These are phyloP conservation scores for Saturnispora sanitii DNA, from an alignment of 805 yeast genomes.

Conservation along the genomic window DNA sequence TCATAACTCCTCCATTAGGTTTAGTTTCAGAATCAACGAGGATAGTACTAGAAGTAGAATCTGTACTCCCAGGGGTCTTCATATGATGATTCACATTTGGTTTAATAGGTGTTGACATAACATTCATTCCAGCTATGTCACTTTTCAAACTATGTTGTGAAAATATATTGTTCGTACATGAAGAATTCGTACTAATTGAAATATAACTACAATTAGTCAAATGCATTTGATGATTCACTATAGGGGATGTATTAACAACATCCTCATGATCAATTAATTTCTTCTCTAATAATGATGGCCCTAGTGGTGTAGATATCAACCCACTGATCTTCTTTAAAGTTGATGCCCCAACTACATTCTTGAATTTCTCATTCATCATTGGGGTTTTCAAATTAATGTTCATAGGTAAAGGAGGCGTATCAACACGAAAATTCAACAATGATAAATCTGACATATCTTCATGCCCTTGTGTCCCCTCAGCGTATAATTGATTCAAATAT, in stretches of 20 bases:
- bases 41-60: slow-evolving; percentile 29
- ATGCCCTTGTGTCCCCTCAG: slow-evolving; percentile 1
- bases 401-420: slow-evolving; percentile 3
- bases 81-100: not conserved
- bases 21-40: slow-evolving; percentile 23
- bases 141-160: slow-evolving; percentile 3
- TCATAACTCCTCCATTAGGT: slow-evolving; percentile 14
- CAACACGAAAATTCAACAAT: slow-evolving; percentile 2
- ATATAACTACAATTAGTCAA: slow-evolving; percentile 2
- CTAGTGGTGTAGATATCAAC: slow-evolving; percentile 4
- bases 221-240: slow-evolving; percentile 6
- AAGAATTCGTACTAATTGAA: not conserved
- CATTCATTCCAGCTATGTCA: no score
- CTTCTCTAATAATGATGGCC: not conserved
- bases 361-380: not conserved
- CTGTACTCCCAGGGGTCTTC: slow-evolving; percentile 9
- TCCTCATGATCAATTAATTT: not conserved
- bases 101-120: slow-evolving; percentile 1
- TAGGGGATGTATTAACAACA: slow-evolving; percentile 2
- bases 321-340: slow-evolving; percentile 6
- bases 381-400: slow-evolving; percentile 8
- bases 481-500: slow-evolving; percentile 10
- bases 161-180: slow-evolving; percentile 6
- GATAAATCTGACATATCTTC: slow-evolving; percentile 6
- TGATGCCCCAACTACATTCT: slow-evolving; percentile 2